phyloP scores from a whole-genome alignment of 2,329 filamentous ascomycete species.

The Podosphaera fusca region DNA sequence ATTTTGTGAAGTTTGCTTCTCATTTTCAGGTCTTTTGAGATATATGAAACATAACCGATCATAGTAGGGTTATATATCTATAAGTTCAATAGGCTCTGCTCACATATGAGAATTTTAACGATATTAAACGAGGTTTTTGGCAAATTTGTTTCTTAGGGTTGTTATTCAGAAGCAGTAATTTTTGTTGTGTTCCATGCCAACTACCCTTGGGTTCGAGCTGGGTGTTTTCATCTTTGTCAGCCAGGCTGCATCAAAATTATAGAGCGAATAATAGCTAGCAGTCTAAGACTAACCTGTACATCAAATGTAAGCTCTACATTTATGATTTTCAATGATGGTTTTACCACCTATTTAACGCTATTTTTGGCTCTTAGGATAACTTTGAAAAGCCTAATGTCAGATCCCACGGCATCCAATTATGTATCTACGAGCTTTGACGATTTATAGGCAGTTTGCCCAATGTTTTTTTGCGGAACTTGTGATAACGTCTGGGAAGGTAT shows the following conservation, averaged over 20 bases:
- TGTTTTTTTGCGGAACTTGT: too few relatives aligned
- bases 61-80: not conserved
- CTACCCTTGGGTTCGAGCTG: not conserved
- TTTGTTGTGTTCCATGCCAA: constrained; percentile 26
- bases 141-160: constrained; percentile 36
- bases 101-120: not conserved
- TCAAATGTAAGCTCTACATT: not conserved
- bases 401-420: too few relatives aligned
- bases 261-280: not conserved
- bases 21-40: not conserved
- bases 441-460: too few relatives aligned
- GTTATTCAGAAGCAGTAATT: constrained; percentile 32
- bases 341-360: not conserved
- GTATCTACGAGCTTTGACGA: too few relatives aligned
- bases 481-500: too few relatives aligned
- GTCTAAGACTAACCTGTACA: not conserved
- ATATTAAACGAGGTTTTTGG: constrained; percentile 16
- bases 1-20: not conserved
- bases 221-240: not conserved
- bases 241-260: not conserved
- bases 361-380: not conserved
- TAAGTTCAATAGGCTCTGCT: not conserved
- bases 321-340: not conserved
- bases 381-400: too few relatives aligned
- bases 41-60: not conserved